Evolutionary conservation across 2,329 filamentous ascomycete species (phyloP), one percentile per base, ranked within the genome.

Genomic region (Xylaria polymorpha): DNA sequence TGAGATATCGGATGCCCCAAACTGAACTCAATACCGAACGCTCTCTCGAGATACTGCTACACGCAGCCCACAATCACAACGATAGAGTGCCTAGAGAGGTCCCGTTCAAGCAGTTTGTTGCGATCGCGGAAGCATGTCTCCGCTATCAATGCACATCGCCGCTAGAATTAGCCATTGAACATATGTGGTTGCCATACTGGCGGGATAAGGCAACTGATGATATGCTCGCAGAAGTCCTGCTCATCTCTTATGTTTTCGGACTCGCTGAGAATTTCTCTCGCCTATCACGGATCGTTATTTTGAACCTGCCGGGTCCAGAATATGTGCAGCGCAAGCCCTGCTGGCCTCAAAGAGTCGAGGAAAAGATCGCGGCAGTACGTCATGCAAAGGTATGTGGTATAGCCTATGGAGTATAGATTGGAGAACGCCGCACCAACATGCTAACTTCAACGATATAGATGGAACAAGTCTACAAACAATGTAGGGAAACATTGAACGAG

Each of bases 231-330:
- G 86, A 83, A 0, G 79, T 87, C 1, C 73, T 88, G 59, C 77
- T 86, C 18, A 86, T 88, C 56, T 85, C 83, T 71, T 88, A 86
- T 71, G 83, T 83, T 0, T 88, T 87, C 74, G 85, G 86, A 3
- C 73, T 83, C 18, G 78, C 83, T 10, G 77, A 82, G 20, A 79
- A 87, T 3, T 88, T 88, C 62, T 82, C 81, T 0, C 79, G 83
- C 53, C 81, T 85, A 78, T 84, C 85, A 7, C 86, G 86, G 74
- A 83, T 80, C 1, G 82, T 81, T 0, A 83, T 87, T 2, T 67
- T 87, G 14, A 84, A 85, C 58, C 72, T 85, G 2, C 75, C 79
- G 0, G 82, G 82, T 22, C 83, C 85, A 55, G 76, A 79, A 35
- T 83, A 85, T 25, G 72, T 85, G 7, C 76, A 81, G 59, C 74